Evolutionary conservation across 176 grass and related monocot genomes (phyloP).

Genomic region (Cocos nucifera): DNA sequence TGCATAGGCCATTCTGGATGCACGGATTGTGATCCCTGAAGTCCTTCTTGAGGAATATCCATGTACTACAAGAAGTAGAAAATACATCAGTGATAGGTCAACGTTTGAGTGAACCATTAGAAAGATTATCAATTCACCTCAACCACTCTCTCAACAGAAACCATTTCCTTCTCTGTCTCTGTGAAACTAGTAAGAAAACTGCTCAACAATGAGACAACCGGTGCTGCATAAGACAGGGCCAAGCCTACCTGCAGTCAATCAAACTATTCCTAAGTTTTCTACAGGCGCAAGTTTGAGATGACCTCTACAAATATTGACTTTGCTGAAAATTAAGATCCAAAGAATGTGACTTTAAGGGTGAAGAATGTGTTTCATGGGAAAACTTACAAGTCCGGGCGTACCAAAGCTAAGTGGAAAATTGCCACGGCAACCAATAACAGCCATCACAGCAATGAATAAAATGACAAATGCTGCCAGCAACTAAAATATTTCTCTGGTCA

Average conservation of each 20-base stretch:
- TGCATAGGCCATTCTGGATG: constrained; percentile 50
- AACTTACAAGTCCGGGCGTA: constrained; percentile 78
- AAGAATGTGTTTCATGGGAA: background rate
- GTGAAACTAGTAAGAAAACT: constrained; percentile 87
- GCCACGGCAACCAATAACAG: constrained; percentile 38
- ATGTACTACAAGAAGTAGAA: constrained; percentile 43
- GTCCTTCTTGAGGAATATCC: constrained; percentile 67
- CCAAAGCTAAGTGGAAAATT: constrained; percentile 49
- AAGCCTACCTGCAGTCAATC: constrained; percentile 60
- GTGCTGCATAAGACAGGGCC: constrained; percentile 80
- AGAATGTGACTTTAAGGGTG: too few species aligned
- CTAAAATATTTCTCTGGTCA: constrained; percentile 43
- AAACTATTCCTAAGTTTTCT: constrained; percentile 6
- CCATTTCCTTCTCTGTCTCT: constrained; percentile 98
- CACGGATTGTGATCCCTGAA: constrained; percentile 45
- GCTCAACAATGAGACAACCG: constrained; percentile 84
- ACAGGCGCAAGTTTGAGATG: too few species aligned
- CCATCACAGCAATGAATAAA: constrained; percentile 81
- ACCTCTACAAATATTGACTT: too few species aligned
- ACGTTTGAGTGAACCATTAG: background rate
- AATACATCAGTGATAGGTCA: background rate
- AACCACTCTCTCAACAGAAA: constrained; percentile 78
- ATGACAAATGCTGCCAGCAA: constrained; percentile 83
- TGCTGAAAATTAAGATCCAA: too few species aligned
- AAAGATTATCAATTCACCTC: constrained; percentile 41